Conservation (phyloP, 257 asterid genomes). For the Craterostigma plantagineum region DNA sequence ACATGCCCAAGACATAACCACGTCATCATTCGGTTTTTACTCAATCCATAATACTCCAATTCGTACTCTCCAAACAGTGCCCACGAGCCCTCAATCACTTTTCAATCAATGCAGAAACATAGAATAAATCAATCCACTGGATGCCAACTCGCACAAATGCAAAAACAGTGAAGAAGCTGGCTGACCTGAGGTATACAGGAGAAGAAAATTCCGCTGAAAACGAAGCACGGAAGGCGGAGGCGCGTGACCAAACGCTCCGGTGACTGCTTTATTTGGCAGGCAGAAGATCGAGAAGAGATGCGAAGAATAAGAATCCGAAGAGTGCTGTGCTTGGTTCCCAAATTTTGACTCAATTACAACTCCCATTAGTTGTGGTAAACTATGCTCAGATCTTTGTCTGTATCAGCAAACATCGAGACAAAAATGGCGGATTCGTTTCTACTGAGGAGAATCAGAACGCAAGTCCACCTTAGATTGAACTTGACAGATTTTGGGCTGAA, state of each 20-base stretch:
- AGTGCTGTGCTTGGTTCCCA: constrained; percentile 67
- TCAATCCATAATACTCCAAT: constrained; percentile 37
- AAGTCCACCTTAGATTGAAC: no score
- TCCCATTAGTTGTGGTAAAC: no score
- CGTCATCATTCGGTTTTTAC: constrained; percentile 47
- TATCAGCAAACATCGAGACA: no score
- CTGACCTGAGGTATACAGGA: constrained; percentile 58
- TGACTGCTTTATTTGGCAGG: constrained; percentile 21
- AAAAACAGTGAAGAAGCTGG: background rate
- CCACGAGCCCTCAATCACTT: constrained; percentile 68
- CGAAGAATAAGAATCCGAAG: constrained; percentile 30
- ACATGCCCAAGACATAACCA: constrained; percentile 42
- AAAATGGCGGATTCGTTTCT: no score
- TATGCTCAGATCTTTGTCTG: no score
- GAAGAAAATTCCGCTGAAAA: constrained; percentile 43
- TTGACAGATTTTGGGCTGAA: no score
- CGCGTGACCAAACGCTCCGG: constrained; percentile 48
- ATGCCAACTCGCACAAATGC: background rate
- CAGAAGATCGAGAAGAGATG: constrained; percentile 35
- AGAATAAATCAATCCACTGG: background rate
- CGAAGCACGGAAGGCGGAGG: constrained; percentile 34
- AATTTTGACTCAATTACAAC: no score
- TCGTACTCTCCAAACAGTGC: constrained; percentile 74
- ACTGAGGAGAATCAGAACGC: no score
- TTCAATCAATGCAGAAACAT: background rate